Evolutionary conservation across 768 basidiomycete species (phyloP), one percentile per base, ranked within the genome.

Genomic region (Tylopilus plumbeoviolaceoides): DNA sequence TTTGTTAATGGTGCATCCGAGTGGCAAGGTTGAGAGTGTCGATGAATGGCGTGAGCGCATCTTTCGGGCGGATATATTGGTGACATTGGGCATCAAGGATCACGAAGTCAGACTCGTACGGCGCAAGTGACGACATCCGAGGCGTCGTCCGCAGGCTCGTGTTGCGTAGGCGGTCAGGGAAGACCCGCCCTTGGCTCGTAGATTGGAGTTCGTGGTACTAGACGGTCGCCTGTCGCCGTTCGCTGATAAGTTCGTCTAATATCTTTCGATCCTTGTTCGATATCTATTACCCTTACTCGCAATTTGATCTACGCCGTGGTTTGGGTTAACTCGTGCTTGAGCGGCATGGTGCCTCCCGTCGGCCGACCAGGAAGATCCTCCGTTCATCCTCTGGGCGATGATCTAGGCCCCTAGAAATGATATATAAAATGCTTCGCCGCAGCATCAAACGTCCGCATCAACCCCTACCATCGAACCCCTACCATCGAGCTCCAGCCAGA

Each of bases 1-100:
- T 1, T 43, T 72, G 12, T 59, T 81, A 21, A 31, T 31, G 11
- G 36, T 38, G 10, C 54, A 43, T 18, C 45, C 36, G 9, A 36
- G 41, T 5, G 57, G 56, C 15, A 31, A 41, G 28, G 27, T 44
- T 14, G 56, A 62, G 36, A 58, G 40, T n/a, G 41, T 41, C 38
- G 49, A 51, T 10, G 55, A 61, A 40, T 62, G 62, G 62, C 58
- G 30, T 33, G 47, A 42, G 28, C 51, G 54, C 12, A 50, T 62
- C 20, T 60, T 62, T 41, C 51, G 52, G 15, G 58, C 50, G 7
- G 51, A 45, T 2, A 20, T 62, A 17, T 14, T 23, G 18, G 0
- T 59, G 25, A 62, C 61, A 7, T 46, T 63, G 58, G 53, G 60
- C 9, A 36, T 62, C 31, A 59, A 23, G 39, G 51, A 62, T 25